Evolutionary conservation across 179 eudicot genomes (phyloP), one percentile per base, ranked within the genome.

Genomic region (Carnegiea gigantea): DNA sequence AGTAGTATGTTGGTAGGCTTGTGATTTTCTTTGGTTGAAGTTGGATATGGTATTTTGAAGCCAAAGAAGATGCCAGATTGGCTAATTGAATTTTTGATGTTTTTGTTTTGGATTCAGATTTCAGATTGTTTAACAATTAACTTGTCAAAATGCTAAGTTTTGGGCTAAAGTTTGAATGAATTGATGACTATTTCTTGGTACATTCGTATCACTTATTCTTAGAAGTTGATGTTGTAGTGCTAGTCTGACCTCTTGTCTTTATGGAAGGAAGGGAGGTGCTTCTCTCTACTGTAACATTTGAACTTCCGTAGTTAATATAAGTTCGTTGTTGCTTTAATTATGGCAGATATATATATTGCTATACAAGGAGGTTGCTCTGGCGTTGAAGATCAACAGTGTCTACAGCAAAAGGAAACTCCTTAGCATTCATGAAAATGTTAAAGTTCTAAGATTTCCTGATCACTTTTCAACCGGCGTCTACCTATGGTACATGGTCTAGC

Each of bases 381-480:
- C 99, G 76, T 81, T 96, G 84, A 96, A 96, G 90, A 96, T 96
- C 78, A 95, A 96, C 86, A 96, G 99, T 60, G 91, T 90, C 49
- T 92, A 96, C 81, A 95, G 98, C 86, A 96, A 96, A 92, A 86
- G 90, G 82, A 93, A 85, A 86, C 97, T 96, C 77, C 93, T 96
- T 26, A 88, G 83, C 89, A 96, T 96, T 87, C 99, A 96, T 78
- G 97, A 96, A 85, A 96, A 96, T 88, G 89, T 96, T 82, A 88
- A 89, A 90, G 98, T 96, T 51, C 87, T 96, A 85, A 95, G 97
- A 51, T 96, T 90, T 85, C 99, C 99, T 26, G 98, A 96, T 88
- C 99, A 96, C 90, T 94, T 96, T 79, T 90, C 98, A 24, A 83
- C 90, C 70, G 89, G 91, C 67, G 80, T 87, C 85, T 88, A 85